These are phyloP conservation scores for Tillandsia fasciculata DNA, from an alignment of 176 grass and related monocot species.

Conservation along the genomic window DNA sequence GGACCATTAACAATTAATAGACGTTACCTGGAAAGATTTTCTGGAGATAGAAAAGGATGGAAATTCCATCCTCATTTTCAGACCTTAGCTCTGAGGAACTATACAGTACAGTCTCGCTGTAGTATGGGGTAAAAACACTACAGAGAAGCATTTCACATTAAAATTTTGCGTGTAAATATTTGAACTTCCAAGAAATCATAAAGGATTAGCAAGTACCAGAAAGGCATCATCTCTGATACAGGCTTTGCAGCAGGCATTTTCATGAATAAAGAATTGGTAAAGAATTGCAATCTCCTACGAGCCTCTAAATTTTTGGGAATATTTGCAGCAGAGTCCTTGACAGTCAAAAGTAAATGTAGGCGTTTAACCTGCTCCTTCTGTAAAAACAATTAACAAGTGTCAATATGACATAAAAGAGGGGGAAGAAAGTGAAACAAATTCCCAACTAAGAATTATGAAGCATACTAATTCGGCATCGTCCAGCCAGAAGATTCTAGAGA, in stretches of 20 bases:
- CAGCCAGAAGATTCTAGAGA: constrained; percentile 75
- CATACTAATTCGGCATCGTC: constrained; percentile 67
- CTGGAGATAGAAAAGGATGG: constrained; percentile 95
- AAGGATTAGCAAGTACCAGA: constrained; percentile 47
- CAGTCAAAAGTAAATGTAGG: constrained; percentile 86
- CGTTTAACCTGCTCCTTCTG: constrained; percentile 91
- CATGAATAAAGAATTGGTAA: constrained; percentile 94
- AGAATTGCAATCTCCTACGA: constrained; percentile 82
- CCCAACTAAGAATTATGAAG: not conserved
- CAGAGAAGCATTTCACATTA: constrained; percentile 17
- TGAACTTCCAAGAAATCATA: constrained; percentile 8
- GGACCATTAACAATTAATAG: not conserved
- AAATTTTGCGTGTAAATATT: constrained; percentile 8
- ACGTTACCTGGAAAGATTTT: constrained; percentile 86
- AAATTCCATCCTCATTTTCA: constrained; percentile 94
- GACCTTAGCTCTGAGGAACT: constrained; percentile 58
- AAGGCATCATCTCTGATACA: constrained; percentile 93
- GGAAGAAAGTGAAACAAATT: not conserved
- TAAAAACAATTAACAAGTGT: constrained; percentile 22
- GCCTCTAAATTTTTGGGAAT: constrained; percentile 94
- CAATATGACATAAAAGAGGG: not conserved
- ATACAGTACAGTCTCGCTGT: constrained; percentile 93
- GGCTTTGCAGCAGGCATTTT: constrained; percentile 69
- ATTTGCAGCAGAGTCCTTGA: constrained; percentile 83
- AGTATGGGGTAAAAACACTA: constrained; percentile 98